Evolutionary conservation across 108 stramenopile genomes (phyloP), one percentile per base, ranked within the genome.

Genomic region (Fragilaria radians): DNA sequence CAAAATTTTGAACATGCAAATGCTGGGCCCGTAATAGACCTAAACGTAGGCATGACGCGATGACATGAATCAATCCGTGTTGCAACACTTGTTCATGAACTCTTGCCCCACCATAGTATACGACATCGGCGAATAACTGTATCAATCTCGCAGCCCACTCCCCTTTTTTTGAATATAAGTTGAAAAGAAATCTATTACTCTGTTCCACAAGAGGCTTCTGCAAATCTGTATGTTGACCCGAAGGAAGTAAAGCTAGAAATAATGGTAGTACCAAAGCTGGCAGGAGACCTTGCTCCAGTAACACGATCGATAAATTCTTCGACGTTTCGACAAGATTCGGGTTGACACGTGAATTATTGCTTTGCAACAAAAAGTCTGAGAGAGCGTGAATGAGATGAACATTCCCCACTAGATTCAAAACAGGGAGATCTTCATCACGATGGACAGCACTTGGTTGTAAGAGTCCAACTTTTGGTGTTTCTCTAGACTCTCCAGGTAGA

Each of bases 31-130:
- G 71, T 7, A 93, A 72, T 45, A 93, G 62, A 7, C 80, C 72
- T 46, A 73, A 76, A 55, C 91, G 71, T 51, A 89, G 57, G 19
- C 78, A 50, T 0, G 69, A 72, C 0, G 66, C 74, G 52, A 93
- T 45, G 0, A 81, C 73, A 65, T 93, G 86, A 23, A 93, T 32
- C 0, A 61, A 58, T 28, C 91, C 91, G 61, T 68, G 74, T 57
- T 93, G 91, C n/a, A 93, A 69, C 4, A 83, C 50, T 42, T 89
- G 73, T 61, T 93, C 91, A 30, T 86, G 73, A 55, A 77, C 64
- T 34, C 83, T 61, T 28, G 78, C 81, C 4, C 91, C 91, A 19
- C 82, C 80, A 0, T 62, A 76, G 32, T 63, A 64, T n/a, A 93
- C 70, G 14, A 68, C 72, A 32, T 63, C 63, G 9, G 83, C 53